Conservation (phyloP, 2,329 filamentous ascomycete genomes). For the Delphinella strobiligena region DNA sequence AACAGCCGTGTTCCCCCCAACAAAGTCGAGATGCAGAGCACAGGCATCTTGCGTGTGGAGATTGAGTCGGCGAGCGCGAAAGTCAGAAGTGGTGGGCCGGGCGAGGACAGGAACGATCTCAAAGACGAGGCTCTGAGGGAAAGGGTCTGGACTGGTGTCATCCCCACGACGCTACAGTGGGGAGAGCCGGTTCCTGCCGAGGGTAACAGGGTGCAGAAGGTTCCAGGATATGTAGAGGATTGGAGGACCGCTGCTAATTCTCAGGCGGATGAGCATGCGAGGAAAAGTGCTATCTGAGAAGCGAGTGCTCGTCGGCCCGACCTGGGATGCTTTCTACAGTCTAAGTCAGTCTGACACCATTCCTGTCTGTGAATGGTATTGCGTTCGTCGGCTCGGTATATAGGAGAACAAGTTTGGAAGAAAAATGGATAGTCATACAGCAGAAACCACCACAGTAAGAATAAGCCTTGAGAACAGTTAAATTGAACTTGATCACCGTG, state of each 20-base stretch:
- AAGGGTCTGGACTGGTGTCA: slow-evolving; percentile 48
- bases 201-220: slow-evolving; percentile 44
- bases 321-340: no score
- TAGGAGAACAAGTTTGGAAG: no score
- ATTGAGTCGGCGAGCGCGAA: slow-evolving; percentile 67
- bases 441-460: no score
- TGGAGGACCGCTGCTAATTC: neutral
- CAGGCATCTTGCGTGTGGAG: slow-evolving; percentile 56
- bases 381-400: no score
- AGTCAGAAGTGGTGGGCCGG: slow-evolving; percentile 52
- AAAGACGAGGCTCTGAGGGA: slow-evolving; percentile 36
- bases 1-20: slow-evolving; percentile 59
- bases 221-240: slow-evolving; percentile 32
- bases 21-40: slow-evolving; percentile 61
- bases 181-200: slow-evolving; percentile 50
- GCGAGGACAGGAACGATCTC: slow-evolving; percentile 46
- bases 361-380: no score
- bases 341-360: no score
- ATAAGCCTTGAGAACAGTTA: no score
- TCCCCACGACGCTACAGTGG: slow-evolving; percentile 51
- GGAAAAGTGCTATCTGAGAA: no score
- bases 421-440: no score
- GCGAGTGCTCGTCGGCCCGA: no score
- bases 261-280: no score
- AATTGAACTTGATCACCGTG: no score